Conservation (phyloP, 352 stramenopile species). For the Phytophthora sp. region DNA sequence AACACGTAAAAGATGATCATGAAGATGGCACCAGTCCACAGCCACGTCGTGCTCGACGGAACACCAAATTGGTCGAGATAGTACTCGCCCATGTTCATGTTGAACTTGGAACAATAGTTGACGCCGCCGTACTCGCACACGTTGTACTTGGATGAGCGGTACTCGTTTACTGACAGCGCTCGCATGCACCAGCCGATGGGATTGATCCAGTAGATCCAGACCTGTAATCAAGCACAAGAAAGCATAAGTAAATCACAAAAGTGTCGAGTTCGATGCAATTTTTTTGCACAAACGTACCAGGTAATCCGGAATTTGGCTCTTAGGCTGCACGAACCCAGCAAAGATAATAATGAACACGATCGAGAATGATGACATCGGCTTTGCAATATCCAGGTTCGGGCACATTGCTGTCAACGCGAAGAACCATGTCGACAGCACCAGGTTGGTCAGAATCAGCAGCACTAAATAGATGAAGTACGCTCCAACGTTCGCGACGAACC, state of each 20-base stretch:
- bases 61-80: constrained; percentile 48
- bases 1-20: constrained; percentile 36
- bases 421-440: constrained; percentile 45
- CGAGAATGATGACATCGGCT: constrained; percentile 35
- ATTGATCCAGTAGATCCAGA: constrained; percentile 56
- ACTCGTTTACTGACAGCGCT: constrained; percentile 51
- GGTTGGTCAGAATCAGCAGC: constrained; percentile 39
- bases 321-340: constrained; percentile 44
- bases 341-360: constrained; percentile 48
- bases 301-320: constrained; percentile 41
- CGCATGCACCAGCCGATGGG: constrained; percentile 51
- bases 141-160: constrained; percentile 33
- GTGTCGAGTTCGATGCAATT: too few relatives aligned
- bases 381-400: constrained; percentile 30
- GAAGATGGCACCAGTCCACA: constrained; percentile 36
- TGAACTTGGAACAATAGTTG: constrained; percentile 40
- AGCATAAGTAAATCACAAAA: too few relatives aligned
- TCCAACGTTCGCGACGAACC: constrained; percentile 21
- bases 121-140: constrained; percentile 37
- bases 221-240: too few relatives aligned
- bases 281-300: too few relatives aligned
- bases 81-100: constrained; percentile 43
- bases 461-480: constrained; percentile 43
- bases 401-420: constrained; percentile 32
- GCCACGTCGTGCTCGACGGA: constrained; percentile 42